Evolutionary conservation across 495 filamentous ascomycete species (phyloP).

Genomic region (Podospora australis): DNA sequence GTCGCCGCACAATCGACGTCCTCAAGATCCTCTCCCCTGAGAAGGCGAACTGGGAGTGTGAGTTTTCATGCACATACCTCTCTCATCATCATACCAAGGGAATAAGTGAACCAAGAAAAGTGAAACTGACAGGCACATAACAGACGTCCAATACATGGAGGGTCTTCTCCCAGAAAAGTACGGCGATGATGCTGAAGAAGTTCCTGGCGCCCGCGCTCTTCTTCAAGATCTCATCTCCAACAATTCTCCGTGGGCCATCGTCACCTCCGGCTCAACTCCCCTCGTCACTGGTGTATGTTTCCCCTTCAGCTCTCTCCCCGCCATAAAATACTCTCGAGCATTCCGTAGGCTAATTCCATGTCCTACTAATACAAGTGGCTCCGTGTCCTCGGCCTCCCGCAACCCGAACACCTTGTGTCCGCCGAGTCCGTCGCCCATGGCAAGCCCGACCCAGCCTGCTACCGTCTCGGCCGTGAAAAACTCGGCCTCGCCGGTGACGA

Average conservation of each 20-base stretch:
- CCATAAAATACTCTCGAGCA: too few relatives aligned
- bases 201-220: conserved; percentile 57
- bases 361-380: too few relatives aligned
- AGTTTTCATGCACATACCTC: conserved; percentile 27
- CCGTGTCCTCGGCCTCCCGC: conserved; percentile 64
- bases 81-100: neutral
- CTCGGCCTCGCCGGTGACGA: conserved; percentile 45
- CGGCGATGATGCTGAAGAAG: conserved; percentile 72
- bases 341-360: too few relatives aligned
- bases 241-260: conserved; percentile 76
- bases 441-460: conserved; percentile 87
- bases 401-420: conserved; percentile 66
- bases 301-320: conserved; percentile 3
- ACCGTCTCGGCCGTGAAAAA: conserved; percentile 60
- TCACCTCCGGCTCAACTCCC: conserved; percentile 79
- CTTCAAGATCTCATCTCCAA: conserved; percentile 35
- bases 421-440: conserved; percentile 82
- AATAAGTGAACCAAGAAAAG: neutral
- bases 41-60: conserved; percentile 89
- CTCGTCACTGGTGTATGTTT: conserved; percentile 58
- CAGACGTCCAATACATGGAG: conserved; percentile 77
- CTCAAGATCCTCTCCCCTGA: conserved; percentile 65
- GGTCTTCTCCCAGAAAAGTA: conserved; percentile 66
- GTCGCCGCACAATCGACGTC: conserved; percentile 76
- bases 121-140: conserved; percentile 1